Base-by-base conservation (phyloP, 306 rosid genomes). In the Mucuna pruriens region DNA sequence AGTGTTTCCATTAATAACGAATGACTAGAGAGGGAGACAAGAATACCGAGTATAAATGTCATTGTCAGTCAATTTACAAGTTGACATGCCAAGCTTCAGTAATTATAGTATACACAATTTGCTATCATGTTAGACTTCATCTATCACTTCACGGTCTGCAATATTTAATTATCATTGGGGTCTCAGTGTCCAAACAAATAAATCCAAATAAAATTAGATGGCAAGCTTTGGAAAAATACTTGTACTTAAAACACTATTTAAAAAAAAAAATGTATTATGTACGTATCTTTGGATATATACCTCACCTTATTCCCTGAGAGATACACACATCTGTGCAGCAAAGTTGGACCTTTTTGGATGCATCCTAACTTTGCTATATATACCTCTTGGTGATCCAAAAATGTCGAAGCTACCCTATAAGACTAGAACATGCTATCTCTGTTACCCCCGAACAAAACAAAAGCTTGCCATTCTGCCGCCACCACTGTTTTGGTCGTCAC, bases 341-440 rank as follows among this genome's bases (percentile, higher is more conserved):
- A 9, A 44, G 7, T 16, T 44, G 3, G n/a, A 36, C 12, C 10
- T 10, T 55, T 20, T n/a, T n/a, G 2, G 8, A 19, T 54, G 61
- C 26, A 54, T 54, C 4, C 2, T 17, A 22, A n/a, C 7, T 23
- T 22, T 36, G 57, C 66, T 40, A 25, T 39, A 31, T 62, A 54
- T 77, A 51, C 64, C 85, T 71, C 22, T 69, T 80, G 4, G 76
- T 49, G 69, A 70, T 81, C 84, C 83, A 77, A 88, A 89, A 84
- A 83, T 78, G 85, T 48, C 67, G 51, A 79, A 85, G 87, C 87
- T 55, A 84, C 3, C 57, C 85, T 85, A 51, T 10, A 8, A 78
- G 15, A n/a, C 69, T 82, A 39, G 2, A 33, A 44, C 60, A 52
- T 44, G 44, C 74, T 44, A 72, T 63, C 69, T 85, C 74, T 64